Evolutionary conservation across 2,329 filamentous ascomycete species (phyloP).

Genomic region (Cercospora citrullina): DNA sequence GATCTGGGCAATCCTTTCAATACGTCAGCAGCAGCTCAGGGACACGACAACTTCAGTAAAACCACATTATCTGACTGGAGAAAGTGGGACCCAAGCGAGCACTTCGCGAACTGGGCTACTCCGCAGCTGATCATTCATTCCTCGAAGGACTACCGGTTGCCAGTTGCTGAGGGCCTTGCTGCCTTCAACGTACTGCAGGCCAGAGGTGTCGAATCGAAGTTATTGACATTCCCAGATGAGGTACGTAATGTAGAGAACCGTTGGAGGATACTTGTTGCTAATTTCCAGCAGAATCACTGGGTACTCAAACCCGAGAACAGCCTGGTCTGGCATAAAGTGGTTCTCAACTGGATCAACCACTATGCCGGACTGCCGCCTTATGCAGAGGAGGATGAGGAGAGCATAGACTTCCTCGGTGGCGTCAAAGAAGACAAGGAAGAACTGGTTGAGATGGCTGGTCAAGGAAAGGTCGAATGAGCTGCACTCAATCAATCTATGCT

Average conservation of each 20-base stretch:
- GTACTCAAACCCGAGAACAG: conserved; percentile 90
- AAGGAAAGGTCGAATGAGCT: conserved; percentile 26
- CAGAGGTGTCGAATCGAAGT: conserved; percentile 70
- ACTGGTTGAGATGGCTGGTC: conserved; percentile 27
- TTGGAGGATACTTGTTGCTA: not conserved
- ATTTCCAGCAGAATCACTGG: conserved; percentile 60
- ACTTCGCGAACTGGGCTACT: conserved; percentile 71
- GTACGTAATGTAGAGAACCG: not conserved
- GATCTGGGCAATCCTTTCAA: conserved; percentile 45
- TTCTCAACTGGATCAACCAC: conserved; percentile 73
- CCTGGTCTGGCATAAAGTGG: conserved; percentile 83
- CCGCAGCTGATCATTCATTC: conserved; percentile 89
- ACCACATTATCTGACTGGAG: conserved; percentile 22
- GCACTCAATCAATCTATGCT: not conserved
- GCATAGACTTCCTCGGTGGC: conserved; percentile 36
- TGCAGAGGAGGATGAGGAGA: conserved; percentile 37
- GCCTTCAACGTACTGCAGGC: conserved; percentile 85
- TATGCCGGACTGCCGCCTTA: conserved; percentile 56
- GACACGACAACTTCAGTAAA: conserved; percentile 24
- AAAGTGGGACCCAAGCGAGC: conserved; percentile 57
- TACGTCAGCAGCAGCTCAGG: conserved; percentile 11
- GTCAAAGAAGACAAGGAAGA: conserved; percentile 31
- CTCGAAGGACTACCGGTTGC: conserved; percentile 84
- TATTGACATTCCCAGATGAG: conserved; percentile 79
- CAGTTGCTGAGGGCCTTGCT: conserved; percentile 78